Base-by-base conservation (phyloP, 2,329 filamentous ascomycete species). In the Arachnomyces sp. region DNA sequence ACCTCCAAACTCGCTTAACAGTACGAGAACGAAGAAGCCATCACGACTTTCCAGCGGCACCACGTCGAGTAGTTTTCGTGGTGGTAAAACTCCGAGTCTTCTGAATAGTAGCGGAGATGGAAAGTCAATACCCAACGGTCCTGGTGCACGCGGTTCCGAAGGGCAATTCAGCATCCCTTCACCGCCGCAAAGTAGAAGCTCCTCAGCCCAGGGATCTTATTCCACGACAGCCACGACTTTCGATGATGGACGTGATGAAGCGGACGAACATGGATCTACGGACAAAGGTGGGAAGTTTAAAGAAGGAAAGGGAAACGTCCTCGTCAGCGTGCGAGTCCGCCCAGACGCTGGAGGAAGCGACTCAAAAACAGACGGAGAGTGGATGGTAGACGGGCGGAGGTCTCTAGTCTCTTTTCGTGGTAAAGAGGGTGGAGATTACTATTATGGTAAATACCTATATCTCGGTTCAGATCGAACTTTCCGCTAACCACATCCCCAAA, bases 251-350 rank as follows among this genome's bases (percentile, higher is more conserved):
- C 38, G 56, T 14, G 61, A 60, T 43, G 62, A 58, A 40, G 47
- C 38, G 13, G 49, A 51, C 7, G 43, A 46, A n/a, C 34, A 40
- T 30, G 52, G 55, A 35, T 50, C 55, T 33, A 49, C 56, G 39
- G 60, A 59, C 36, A 50, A 58, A 4, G 48, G 42, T 36, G 42
- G 54, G 1, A 64, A 59, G 16, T 59, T 58, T 35, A 80, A 77
- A 52, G 88, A 95, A 53, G 77, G 74, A 40, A 96, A 94, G 61
- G 92, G 92, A 38, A 98, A 98, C 56, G 90, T 98, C 11, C 65
- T 96, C 46, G 90, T 98, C 51, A 96, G 92, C 58, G 89, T 98
- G 29, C 79, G 92, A 57, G 89, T 96, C 31, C 78, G 92, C 25
- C 92, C 92, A 20, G 89, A 95, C 65, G 73, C 77, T 3, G 49